Base-by-base conservation (phyloP, 169 alveolate species). In the Plasmodium blacklocki region DNA sequence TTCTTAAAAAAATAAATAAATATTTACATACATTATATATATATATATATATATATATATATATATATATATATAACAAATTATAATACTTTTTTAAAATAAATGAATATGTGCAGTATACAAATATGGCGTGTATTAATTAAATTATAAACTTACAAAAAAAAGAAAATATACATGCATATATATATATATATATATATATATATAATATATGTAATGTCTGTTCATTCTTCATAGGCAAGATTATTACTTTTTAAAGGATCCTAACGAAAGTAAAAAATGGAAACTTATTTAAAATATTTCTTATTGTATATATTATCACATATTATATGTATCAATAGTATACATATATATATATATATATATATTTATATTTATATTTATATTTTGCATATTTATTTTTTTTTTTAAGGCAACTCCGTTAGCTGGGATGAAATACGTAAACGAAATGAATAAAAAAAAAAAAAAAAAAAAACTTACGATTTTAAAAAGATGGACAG, bases 341-440 rank as follows among this genome's bases (percentile, higher is more conserved):
- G 8, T 52, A 43, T n/a, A 14, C 62, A 11, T 29, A 59, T 26
- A 63, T 19, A 47, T 26, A 62, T 29, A 26, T 59, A 4, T 26
- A n/a, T 47, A 43, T 15, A 26, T 21, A 4, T 26, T 49, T 29
- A 29, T 29, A 29, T 29, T 29, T 29, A 29, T 29, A 29, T 29
- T 3, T 29, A 29, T 29, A 29, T 29, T 29, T 29, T 29, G 43
- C 43, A 3, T 29, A 5, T 29, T 29, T 29, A 2, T 29, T 29
- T 11, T 50, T 50, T 47, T 54, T 63, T 23, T 50, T 64, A 26
- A 76, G 89, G 74, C 26, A 64, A 64, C 63, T 76, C 73, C 6
- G 71, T 76, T 43, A 76, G 72, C 76, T 76, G 89, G 89, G 89
- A 76, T n/a, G 89, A 76, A 32, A 76, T 76, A 76, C 26, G 89